A percentile compares a stretch with the other conserved stretches of the same genome.
Conservation (phyloP, 352 stramenopile species). For the Globisporangium rhizosaccharum region DNA sequence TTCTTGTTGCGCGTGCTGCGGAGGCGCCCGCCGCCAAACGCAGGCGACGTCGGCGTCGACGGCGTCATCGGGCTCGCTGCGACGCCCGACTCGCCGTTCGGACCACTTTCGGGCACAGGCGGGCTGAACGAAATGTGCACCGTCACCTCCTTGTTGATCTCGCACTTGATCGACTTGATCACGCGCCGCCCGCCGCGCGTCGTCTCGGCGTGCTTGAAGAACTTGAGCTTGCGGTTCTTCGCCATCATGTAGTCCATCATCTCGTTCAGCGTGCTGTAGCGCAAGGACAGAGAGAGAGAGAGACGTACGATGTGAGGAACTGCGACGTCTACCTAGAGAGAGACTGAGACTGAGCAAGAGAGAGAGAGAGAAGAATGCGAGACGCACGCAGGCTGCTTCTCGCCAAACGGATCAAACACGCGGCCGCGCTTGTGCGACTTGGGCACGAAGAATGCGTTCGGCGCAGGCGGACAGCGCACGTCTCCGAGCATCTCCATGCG, state of each 20-base stretch:
- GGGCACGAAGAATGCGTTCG: constrained; percentile 65
- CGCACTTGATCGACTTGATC: constrained; percentile 81
- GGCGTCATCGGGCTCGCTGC: constrained; percentile 83
- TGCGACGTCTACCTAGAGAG: not conserved
- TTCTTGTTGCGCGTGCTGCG: constrained; percentile 79
- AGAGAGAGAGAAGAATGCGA: not conserved
- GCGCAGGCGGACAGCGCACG: constrained; percentile 62
- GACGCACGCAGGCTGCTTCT: constrained; percentile 72
- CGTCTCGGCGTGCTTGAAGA: constrained; percentile 85
- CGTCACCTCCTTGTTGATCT: constrained; percentile 85
- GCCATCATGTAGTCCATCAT: constrained; percentile 90
- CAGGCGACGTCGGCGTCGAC: constrained; percentile 77
- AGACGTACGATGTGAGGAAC: not conserved
- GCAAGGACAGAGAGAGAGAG: not conserved
- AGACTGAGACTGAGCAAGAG: not conserved
- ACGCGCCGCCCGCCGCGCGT: constrained; percentile 79
- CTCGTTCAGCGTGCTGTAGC: constrained; percentile 61
- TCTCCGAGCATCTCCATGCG: constrained; percentile 81
- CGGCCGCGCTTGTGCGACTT: constrained; percentile 80
- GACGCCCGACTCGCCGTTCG: constrained; percentile 75
- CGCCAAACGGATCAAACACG: constrained; percentile 78
- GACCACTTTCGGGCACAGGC: constrained; percentile 72
- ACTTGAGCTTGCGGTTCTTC: constrained; percentile 86
- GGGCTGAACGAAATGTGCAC: constrained; percentile 79
- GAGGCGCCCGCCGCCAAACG: constrained; percentile 58